phyloP scores from a whole-genome alignment of 257 asterid species.

The Jacaranda copaia region DNA sequence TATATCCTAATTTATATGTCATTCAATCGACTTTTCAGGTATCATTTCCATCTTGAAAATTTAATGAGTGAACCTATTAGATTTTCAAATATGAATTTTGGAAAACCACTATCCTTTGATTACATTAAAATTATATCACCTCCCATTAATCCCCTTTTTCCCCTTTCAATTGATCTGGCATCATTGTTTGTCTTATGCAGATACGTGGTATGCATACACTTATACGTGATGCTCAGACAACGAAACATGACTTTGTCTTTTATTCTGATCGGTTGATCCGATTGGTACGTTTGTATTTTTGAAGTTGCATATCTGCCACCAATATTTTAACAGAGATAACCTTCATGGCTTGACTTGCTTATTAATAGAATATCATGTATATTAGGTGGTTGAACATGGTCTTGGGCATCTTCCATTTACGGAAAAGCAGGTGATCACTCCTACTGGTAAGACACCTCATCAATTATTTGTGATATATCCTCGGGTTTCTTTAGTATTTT shows the following conservation, averaged over 20 bases:
- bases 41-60: slow-evolving; percentile 31
- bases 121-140: background rate
- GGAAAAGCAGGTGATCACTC: slow-evolving; percentile 95
- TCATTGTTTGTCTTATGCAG: slow-evolving; percentile 56
- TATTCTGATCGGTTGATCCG: slow-evolving; percentile 94
- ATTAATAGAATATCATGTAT: slow-evolving; percentile 27
- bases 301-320: slow-evolving; percentile 27
- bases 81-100: slow-evolving; percentile 17
- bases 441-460: slow-evolving; percentile 77
- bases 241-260: slow-evolving; percentile 93
- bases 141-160: background rate
- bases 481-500: slow-evolving; percentile 14
- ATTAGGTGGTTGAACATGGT: slow-evolving; percentile 98
- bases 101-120: slow-evolving; percentile 16
- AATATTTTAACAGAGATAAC: background rate
- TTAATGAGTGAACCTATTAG: slow-evolving; percentile 2
- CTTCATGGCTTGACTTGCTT: slow-evolving; percentile 36
- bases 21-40: slow-evolving; percentile 99
- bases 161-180: slow-evolving; percentile 17
- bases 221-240: slow-evolving; percentile 92
- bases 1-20: slow-evolving; percentile 89
- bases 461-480: slow-evolving; percentile 25
- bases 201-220: slow-evolving; percentile 99
- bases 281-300: slow-evolving; percentile 64
- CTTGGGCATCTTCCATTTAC: slow-evolving; percentile 98